These are phyloP conservation scores for Metarhizium brunneum DNA, from an alignment of 2,329 filamentous ascomycete species.

Conservation along the genomic window DNA sequence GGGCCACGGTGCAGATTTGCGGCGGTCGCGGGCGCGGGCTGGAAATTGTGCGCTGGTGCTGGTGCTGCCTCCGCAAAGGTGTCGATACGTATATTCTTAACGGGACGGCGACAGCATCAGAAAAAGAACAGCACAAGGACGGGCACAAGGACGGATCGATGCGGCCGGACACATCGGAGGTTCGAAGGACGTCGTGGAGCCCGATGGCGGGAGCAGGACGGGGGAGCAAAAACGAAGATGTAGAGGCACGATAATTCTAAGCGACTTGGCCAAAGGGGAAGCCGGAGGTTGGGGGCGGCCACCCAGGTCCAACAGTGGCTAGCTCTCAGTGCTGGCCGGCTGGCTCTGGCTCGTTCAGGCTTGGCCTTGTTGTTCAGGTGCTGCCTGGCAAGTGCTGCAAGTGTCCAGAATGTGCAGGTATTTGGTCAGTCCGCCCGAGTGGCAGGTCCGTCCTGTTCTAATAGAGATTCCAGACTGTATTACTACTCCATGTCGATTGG, in stretches of 20 bases:
- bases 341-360: neutral
- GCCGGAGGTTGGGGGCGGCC: constrained; percentile 1
- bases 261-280: neutral
- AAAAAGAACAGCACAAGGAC: constrained; percentile 15
- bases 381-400: neutral
- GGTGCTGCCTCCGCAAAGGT: constrained; percentile 9
- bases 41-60: neutral
- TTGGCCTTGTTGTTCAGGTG: neutral
- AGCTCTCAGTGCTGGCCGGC: neutral
- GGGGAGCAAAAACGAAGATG: neutral
- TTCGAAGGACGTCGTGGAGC: neutral
- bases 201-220: constrained; percentile 1
- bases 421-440: too few species aligned
- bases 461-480: neutral
- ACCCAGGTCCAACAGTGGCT: neutral
- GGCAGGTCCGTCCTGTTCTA: too few species aligned
- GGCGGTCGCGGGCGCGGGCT: neutral
- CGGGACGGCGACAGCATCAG: constrained; percentile 16
- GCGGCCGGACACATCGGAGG: constrained; percentile 23
- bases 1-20: neutral
- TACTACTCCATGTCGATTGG: neutral
- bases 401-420: neutral
- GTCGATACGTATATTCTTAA: constrained; percentile 10
- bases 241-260: neutral
- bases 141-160: constrained; percentile 14